Base-by-base conservation (phyloP, 257 asterid species). In the Petunia secreta region DNA sequence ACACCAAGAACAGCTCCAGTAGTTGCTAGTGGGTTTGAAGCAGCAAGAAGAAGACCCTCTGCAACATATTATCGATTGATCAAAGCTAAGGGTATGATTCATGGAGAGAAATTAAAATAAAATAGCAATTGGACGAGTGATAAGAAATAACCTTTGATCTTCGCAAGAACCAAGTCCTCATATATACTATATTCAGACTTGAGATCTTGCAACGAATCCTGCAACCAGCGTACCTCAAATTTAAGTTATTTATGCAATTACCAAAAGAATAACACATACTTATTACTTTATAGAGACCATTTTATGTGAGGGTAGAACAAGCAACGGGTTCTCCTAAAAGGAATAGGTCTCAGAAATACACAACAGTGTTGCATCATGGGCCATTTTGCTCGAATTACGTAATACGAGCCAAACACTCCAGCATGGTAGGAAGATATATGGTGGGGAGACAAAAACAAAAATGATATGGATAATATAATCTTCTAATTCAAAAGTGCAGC, bases 11-110 rank as follows among this genome's bases (percentile, higher is more conserved):
- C 87, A 83, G 92, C 88, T 84, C 94, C 97, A 55, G 91, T 84
- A 25, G 97, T 84, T 46, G 89, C 65, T 62, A 90, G 76, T 7
- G 98, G 98, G 62, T 87, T 87, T 3, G 94, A 87, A 62, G 90
- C 87, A 84, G 98, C 94, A 69, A 91, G 69, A 79, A 87, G 86
- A 83, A 89, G 63, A 53, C 94, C 93, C 90, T 95, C 99, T 94
- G 94, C 88, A 82, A 64, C 59, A 75, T 38, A 77, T 65, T 62
- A 52, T 83, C 78, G 60, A 80, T 39, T 67, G 58, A 25, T 68
- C 79, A 83, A 43, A 81, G 50, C 74, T 71, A 60, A 60, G 54
- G 63, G 44, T 8, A 10, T 11, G 52, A 75, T 60, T 62, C 55
- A 57, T 57, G 68, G 44, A 59, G 66, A 40, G 1, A 55, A 76